Conservation (phyloP, 805 yeast species). For the Kodamaea kakaduensis region DNA sequence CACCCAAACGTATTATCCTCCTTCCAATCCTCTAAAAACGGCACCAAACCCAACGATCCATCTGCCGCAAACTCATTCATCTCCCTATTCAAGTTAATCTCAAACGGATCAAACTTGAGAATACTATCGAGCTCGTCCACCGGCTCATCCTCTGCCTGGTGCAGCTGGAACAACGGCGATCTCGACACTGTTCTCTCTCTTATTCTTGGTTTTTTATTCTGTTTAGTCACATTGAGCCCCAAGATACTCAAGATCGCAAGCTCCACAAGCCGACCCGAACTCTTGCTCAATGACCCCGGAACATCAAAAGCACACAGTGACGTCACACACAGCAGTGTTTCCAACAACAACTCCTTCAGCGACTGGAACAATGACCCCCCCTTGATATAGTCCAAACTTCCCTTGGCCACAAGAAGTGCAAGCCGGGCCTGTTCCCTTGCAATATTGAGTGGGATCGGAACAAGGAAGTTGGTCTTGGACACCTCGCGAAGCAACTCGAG, state of each 20-base stretch:
- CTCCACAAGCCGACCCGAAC: slow-evolving; percentile 55
- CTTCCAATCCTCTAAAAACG: slow-evolving; percentile 45
- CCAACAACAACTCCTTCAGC: slow-evolving; percentile 53
- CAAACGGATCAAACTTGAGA: slow-evolving; percentile 38
- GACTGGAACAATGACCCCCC: slow-evolving; percentile 79
- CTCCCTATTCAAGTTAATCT: slow-evolving; percentile 27
- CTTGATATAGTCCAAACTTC: slow-evolving; percentile 76
- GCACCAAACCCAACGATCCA: slow-evolving; percentile 74
- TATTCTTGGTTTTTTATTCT: neutral
- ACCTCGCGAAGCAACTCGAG: slow-evolving; percentile 47
- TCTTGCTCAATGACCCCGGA: slow-evolving; percentile 59
- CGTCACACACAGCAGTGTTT: slow-evolving; percentile 47
- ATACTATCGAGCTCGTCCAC: slow-evolving; percentile 20
- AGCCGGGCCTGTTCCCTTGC: slow-evolving; percentile 62
- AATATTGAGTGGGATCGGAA: slow-evolving; percentile 63
- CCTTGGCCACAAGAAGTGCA: slow-evolving; percentile 63
- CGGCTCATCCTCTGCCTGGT: neutral
- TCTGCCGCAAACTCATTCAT: slow-evolving; percentile 68
- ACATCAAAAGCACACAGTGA: slow-evolving; percentile 48
- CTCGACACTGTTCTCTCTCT: neutral
- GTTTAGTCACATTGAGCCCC: slow-evolving; percentile 37
- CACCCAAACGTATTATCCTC: neutral
- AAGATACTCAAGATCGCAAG: slow-evolving; percentile 58
- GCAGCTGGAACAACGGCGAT: slow-evolving; percentile 5
- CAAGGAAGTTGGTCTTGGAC: slow-evolving; percentile 33